Conservation (phyloP, 805 yeast species). For the Candida boleticola region DNA sequence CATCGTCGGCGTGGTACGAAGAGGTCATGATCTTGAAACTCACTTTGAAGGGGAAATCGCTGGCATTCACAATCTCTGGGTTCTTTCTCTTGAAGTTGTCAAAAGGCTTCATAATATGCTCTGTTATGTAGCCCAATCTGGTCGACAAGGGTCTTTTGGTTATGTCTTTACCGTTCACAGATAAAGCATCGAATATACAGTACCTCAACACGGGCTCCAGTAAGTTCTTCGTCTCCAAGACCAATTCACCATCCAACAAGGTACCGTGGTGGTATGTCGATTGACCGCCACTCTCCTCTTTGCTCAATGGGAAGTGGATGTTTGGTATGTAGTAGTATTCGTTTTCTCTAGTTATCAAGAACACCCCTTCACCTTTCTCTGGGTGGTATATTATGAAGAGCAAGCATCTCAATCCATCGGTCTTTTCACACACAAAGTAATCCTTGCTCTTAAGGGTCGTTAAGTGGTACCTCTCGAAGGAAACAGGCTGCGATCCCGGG, state of each 20-base stretch:
- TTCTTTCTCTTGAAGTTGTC: conserved; percentile 61
- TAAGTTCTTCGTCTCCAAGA: conserved; percentile 65
- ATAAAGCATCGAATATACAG: conserved; percentile 88
- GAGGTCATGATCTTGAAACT: conserved; percentile 86
- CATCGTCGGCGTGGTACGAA: conserved; percentile 73
- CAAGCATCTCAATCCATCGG: conserved; percentile 88
- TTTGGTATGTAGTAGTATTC: conserved; percentile 80
- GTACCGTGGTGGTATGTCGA: conserved; percentile 79
- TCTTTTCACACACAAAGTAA: conserved; percentile 92
- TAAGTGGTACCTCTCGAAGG: conserved; percentile 77
- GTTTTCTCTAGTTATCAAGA: conserved; percentile 83
- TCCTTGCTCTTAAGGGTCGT: conserved; percentile 63
- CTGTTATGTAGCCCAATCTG: conserved; percentile 83
- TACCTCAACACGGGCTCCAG: conserved; percentile 56
- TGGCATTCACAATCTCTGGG: conserved; percentile 67
- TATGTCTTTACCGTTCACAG: conserved; percentile 72
- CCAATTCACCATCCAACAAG: conserved; percentile 91
- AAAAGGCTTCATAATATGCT: conserved; percentile 79
- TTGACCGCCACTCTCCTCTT: conserved; percentile 37
- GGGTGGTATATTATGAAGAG: conserved; percentile 66
- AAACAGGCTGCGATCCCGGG: conserved; percentile 95
- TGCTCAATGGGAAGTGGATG: conserved; percentile 74
- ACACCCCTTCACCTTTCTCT: conserved; percentile 82
- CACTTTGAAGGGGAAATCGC: conserved; percentile 76
- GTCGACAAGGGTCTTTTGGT: conserved; percentile 72